These are phyloP conservation scores for Fusarium sulawesiense DNA, from an alignment of 2,329 filamentous ascomycete species.

Conservation along the genomic window DNA sequence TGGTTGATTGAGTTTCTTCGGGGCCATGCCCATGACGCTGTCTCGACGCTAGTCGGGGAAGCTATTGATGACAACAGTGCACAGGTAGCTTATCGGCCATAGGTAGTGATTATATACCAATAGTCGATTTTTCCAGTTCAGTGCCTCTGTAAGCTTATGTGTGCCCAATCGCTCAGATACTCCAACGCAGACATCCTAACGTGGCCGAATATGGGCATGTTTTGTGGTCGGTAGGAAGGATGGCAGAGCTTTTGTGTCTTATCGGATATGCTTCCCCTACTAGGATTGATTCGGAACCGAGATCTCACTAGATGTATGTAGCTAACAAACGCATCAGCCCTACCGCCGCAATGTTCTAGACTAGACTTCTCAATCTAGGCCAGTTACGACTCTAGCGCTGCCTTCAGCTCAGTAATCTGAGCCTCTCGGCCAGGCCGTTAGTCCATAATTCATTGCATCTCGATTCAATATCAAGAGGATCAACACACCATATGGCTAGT, in stretches of 20 bases:
- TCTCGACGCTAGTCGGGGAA: background rate
- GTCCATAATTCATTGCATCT: background rate
- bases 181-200: background rate
- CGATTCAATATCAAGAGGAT: background rate
- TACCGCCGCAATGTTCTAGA: slow-evolving; percentile 7
- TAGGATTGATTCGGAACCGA: slow-evolving; percentile 8
- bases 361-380: background rate
- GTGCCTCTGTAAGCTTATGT: background rate
- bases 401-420: background rate
- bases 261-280: background rate
- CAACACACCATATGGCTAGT: background rate
- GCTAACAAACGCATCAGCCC: slow-evolving; percentile 17
- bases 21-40: slow-evolving; percentile 1
- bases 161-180: background rate
- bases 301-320: slow-evolving; percentile 1
- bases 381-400: slow-evolving; percentile 8
- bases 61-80: background rate
- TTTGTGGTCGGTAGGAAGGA: background rate
- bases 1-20: slow-evolving; percentile 6
- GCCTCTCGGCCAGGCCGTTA: slow-evolving; percentile 22
- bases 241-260: background rate
- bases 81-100: background rate
- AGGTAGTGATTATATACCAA: background rate
- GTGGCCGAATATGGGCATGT: background rate
- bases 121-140: background rate